Conservation (phyloP, 2,329 filamentous ascomycete species). For the Pezizomycotina sp. region DNA sequence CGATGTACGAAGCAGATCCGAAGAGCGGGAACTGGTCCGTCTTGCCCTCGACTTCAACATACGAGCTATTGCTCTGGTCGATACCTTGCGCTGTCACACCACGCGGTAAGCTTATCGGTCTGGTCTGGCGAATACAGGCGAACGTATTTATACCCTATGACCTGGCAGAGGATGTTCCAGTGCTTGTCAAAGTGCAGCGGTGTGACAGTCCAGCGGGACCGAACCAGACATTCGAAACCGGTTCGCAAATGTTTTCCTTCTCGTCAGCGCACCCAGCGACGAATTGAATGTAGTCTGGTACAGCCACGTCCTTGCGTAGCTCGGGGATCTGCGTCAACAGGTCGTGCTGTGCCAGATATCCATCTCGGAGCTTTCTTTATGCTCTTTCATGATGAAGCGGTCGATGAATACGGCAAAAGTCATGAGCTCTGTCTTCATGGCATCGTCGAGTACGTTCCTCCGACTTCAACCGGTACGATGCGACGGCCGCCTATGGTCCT, state of each 20-base stretch:
- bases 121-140: constrained; percentile 60
- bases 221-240: constrained; percentile 80
- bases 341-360: constrained; percentile 85
- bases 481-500: constrained; percentile 60
- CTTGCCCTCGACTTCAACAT: constrained; percentile 31
- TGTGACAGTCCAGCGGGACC: constrained; percentile 78
- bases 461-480: constrained; percentile 72
- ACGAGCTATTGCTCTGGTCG: constrained; percentile 83
- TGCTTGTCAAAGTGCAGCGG: constrained; percentile 89
- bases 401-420: constrained; percentile 55
- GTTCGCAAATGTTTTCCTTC: constrained; percentile 36
- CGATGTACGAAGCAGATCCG: constrained; percentile 46
- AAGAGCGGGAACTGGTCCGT: constrained; percentile 36
- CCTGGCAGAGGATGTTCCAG: constrained; percentile 79
- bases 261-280: constrained; percentile 28
- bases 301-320: constrained; percentile 55
- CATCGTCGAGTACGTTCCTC: constrained; percentile 69
- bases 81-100: constrained; percentile 49
- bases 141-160: constrained; percentile 83
- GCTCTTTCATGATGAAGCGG: constrained; percentile 33
- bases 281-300: constrained; percentile 50
- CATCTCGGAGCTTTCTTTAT: constrained; percentile 27
- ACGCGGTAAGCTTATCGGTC: constrained; percentile 41
- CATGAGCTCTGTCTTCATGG: constrained; percentile 70
- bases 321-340: constrained; percentile 67